phyloP scores from a whole-genome alignment of 2,329 filamentous ascomycete genomes.

The Chaetomium olivaceum region DNA sequence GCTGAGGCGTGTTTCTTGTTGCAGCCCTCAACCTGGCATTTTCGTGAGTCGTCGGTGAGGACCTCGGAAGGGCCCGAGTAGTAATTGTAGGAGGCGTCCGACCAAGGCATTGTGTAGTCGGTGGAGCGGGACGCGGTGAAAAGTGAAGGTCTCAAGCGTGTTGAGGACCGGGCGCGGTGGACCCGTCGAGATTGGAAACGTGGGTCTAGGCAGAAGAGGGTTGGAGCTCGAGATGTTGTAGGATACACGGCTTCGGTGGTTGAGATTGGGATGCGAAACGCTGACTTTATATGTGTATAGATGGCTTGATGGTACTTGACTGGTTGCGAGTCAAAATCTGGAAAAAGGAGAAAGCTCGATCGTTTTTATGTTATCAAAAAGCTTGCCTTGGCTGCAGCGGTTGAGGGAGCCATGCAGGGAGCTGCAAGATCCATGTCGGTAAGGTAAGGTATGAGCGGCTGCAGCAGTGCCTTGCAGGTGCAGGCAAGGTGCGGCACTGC shows the following conservation, averaged over 20 bases:
- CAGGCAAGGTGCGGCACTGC: background rate
- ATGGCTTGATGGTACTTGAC: background rate
- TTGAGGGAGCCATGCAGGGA: slow-evolving; percentile 18
- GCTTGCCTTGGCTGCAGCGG: too few species aligned
- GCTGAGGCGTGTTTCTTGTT: slow-evolving; percentile 23
- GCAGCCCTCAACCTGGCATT: slow-evolving; percentile 28
- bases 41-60: slow-evolving; percentile 15
- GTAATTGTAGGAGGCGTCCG: slow-evolving; percentile 12
- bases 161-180: background rate
- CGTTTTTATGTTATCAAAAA: background rate
- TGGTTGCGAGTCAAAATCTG: background rate
- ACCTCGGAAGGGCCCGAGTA: slow-evolving; percentile 13
- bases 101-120: slow-evolving; percentile 6
- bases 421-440: slow-evolving; percentile 6
- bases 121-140: background rate
- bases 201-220: background rate
- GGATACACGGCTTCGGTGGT: background rate
- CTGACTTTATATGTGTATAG: background rate
- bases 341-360: background rate
- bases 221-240: background rate
- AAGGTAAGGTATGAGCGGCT: background rate
- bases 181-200: background rate
- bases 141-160: background rate
- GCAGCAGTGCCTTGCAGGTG: slow-evolving; percentile 18
- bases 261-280: background rate